Conservation (phyloP, 345 rosid species). For the Brassica juncea region DNA sequence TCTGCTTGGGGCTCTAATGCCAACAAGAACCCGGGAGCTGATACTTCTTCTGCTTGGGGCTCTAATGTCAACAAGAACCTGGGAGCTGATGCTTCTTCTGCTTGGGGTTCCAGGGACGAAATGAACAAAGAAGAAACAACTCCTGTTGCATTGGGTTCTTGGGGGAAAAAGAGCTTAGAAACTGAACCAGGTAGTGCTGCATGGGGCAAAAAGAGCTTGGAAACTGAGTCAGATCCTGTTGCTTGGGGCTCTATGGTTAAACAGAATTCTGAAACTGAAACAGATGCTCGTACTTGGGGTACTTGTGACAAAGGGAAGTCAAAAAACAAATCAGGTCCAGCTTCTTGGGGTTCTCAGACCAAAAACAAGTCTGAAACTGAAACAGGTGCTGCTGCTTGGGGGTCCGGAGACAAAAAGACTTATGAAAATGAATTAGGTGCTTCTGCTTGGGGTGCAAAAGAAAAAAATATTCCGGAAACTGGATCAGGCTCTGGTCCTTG, state of each 20-base stretch:
- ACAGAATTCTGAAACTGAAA: background rate
- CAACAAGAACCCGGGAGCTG: too few relatives aligned
- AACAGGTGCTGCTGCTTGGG: background rate
- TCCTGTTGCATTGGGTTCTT: constrained; percentile 19
- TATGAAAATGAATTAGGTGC: background rate
- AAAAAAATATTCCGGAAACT: background rate
- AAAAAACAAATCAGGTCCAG: background rate
- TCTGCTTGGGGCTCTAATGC: too few relatives aligned
- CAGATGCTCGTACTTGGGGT: constrained; percentile 38
- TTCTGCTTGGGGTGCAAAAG: background rate
- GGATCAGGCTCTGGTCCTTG: background rate
- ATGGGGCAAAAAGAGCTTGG: constrained; percentile 7
- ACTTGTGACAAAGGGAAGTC: background rate
- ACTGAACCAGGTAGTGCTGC: too few relatives aligned
- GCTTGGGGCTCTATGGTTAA: background rate
- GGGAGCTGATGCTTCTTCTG: constrained; percentile 1
- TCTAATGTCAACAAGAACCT: background rate
- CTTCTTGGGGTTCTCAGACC: background rate
- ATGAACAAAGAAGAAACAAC: background rate
- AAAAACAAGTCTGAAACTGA: background rate
- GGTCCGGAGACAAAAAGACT: background rate
- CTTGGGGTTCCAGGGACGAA: constrained; percentile 32
- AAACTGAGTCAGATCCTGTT: background rate
- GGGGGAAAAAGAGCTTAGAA: constrained; percentile 31
- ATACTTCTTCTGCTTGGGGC: background rate